Evolutionary conservation across 306 rosid species (phyloP), one percentile per base, ranked within the genome.

Genomic region (Astragalus membranaceus): DNA sequence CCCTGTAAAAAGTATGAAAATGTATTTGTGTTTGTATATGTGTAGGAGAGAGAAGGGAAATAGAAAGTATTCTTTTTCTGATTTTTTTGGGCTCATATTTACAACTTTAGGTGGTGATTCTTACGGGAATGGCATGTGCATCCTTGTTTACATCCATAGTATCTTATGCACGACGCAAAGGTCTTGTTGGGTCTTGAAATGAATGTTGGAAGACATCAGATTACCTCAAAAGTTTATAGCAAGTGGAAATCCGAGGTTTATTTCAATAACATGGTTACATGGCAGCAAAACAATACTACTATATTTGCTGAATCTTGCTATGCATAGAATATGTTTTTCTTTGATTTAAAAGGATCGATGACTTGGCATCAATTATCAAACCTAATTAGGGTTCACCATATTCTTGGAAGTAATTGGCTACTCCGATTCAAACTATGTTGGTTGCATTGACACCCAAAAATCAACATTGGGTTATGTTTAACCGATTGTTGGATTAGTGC

Each of bases 91-190:
- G 37, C 48, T 57, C 3, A 53, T 39, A 49, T 44, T 71, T 54
- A 39, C 26, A 59, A 54, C 52, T 72, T 54, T 74, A 92, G 98
- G 98, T 93, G 86, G 88, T 90, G 72, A 84, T 88, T 42, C 15
- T 85, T 26, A 46, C 83, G 2, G 98, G 93, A 81, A 51, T 84
- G 60, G 77, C 35, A 50, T 79, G 96, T 32, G 85, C 81, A 44
- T 64, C 88, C 8, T 8, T 93, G 69, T 88, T 90, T 82, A 3
- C 90, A 32, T 75, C 84, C 29, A 67, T 90, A 68, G 79, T 86
- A 60, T 64, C 93, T 2, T 90, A 90, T 74, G 98, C 98, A 14
- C 83, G 96, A 58, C 92, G 87, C 82, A 93, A 85, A 82, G 98
- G 98, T 56, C 93, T 93, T 41, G 87, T 93, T 43, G 96, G 92